Base-by-base conservation (phyloP, 306 rosid species). In the Coriaria nepalensis region DNA sequence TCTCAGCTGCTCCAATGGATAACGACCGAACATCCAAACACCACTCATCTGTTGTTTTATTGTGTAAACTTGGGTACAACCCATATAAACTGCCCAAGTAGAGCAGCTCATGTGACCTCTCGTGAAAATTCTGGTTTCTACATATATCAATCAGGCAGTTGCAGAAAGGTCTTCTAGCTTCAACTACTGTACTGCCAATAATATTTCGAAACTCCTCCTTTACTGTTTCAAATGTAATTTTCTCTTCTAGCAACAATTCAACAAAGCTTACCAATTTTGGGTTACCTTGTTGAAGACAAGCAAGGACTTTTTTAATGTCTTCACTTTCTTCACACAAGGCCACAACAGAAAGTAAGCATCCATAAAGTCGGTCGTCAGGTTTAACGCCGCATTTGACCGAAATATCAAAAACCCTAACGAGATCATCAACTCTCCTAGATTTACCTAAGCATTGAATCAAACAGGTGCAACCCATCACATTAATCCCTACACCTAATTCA, bases 121-220 rank as follows among this genome's bases (percentile, higher is more conserved):
- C 75, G 15, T 64, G 57, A 52, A 67, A 78, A 55, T 69, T 70
- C 52, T 67, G 74, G 69, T 70, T 82, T 55, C 94, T 65, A 51
- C 96, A 85, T 51, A 85, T 72, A 67, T 92, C 98, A 37, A 92
- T 92, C 74, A 85, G 61, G 69, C 98, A 92, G 68, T 92, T 92
- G 47, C 96, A 92, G 56, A 85, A 92, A 49, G 98, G 93, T 55
- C 88, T 78, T 61, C 94, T 69, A 5, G 93, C 80, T 60, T 79
- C 96, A 12, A 74, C 63, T 4, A 69, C 68, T 0, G 96, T 72
- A 34, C 62, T 55, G 10, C 74, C 60, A 40, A 86, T 60, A 37
- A 78, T 74, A 5, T 45, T 52, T 71, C 77, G 76, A 52, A 85
- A 79, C 67, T 86, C 88, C 2, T 78, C 78, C 71, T 79, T 78